Evolutionary conservation across 495 filamentous ascomycete genomes (phyloP), one percentile per base, ranked within the genome.

Genomic region (Rhypophila decipiens): DNA sequence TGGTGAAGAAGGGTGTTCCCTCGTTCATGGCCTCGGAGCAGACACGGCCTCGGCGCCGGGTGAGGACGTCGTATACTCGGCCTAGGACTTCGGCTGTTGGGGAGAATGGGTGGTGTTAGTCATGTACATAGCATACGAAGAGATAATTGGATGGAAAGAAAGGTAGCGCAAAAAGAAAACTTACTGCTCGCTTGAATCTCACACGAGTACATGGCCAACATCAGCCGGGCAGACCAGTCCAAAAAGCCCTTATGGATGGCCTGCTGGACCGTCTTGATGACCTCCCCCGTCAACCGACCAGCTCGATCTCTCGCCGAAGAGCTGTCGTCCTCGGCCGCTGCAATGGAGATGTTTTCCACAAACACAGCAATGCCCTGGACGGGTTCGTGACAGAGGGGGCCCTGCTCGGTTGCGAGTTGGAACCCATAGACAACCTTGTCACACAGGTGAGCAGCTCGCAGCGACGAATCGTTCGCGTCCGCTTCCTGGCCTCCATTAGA

Each of bases 161-260:
- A 24, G 0, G 44, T 24, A 21, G 1, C 12, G 22, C 2, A 31
- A 20, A 36, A 46, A 43, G 43, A 33, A 27, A 38, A 70, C 82
- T 57, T 76, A 91, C 87, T 88, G 33, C 87, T 88, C 42, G 91
- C 88, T 75, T 97, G 94, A 56, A 98, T 96, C 59, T 96, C 91
- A 63, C 88, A 91, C 45, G 83, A 88, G 70, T 98, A 98, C 88
- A 96, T 96, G n/a, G 93, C 90, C 41, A 96, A 82, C 73, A 97
- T 76, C 23, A 98, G 74, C 2, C 93, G 80, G 1, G 94, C 90
- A 46, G 84, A 90, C 91, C 91, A 98, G 73, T 96, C 94, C 3
- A 95, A 69, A 72, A 97, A 96, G 13, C 84, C 91, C 57, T 86
- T 80, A 15, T 80, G 76, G 52, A 97, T 91, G n/a, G 86, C 80